Conservation (phyloP, 495 filamentous ascomycete genomes). For the Schizothecium vesticola region DNA sequence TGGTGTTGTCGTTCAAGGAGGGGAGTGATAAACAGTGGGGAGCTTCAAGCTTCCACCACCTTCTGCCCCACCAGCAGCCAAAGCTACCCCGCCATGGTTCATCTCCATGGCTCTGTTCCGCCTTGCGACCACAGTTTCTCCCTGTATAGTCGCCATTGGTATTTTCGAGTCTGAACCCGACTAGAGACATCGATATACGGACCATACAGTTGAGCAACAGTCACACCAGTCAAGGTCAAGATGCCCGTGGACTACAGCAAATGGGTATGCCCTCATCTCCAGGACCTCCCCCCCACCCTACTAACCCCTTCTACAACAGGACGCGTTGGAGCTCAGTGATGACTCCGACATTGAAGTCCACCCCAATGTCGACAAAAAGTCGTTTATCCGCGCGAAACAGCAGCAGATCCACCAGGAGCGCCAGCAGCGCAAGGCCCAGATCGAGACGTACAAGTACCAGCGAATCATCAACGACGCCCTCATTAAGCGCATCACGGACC, state of each 20-base stretch:
- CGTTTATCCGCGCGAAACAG: constrained; percentile 98
- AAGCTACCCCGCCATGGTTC: constrained; percentile 9
- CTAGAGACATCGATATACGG: background rate
- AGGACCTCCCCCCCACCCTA: background rate
- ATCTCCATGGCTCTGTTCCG: background rate
- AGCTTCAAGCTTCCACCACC: background rate
- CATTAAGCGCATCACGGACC: constrained; percentile 70
- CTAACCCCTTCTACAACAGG: constrained; percentile 41
- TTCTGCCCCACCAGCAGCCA: constrained; percentile 7
- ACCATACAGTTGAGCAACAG: background rate
- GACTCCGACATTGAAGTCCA: constrained; percentile 98
- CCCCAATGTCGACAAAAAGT: constrained; percentile 97
- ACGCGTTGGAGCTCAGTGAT: constrained; percentile 90
- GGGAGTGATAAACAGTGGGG: background rate
- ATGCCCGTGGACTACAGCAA: constrained; percentile 97
- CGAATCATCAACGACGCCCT: constrained; percentile 88
- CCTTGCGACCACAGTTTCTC: background rate
- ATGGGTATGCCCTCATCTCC: constrained; percentile 52
- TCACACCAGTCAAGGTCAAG: constrained; percentile 32
- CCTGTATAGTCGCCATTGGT: background rate
- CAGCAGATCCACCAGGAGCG: constrained; percentile 92
- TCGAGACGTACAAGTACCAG: constrained; percentile 88
- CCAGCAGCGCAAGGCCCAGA: constrained; percentile 74
- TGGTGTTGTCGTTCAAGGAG: background rate
- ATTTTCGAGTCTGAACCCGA: background rate